phyloP scores from a whole-genome alignment of 2,329 filamentous ascomycete species.

The Monosporascus ibericus region DNA sequence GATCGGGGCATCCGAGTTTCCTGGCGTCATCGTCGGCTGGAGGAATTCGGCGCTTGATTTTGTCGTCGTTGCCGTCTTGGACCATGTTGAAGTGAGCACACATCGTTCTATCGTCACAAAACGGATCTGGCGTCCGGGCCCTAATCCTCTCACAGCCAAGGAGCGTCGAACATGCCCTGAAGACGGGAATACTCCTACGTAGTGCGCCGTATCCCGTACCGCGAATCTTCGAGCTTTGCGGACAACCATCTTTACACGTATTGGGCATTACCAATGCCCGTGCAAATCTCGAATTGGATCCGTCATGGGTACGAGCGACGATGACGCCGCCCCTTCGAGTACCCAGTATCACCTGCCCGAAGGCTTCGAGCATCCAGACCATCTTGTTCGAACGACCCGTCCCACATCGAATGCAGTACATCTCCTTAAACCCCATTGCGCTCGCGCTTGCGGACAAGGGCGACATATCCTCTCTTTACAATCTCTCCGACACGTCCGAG shows the following conservation, averaged over 20 bases:
- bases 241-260: conserved; percentile 75
- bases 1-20: conserved; percentile 61
- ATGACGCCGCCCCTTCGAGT: conserved; percentile 44
- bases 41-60: conserved; percentile 87
- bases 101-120: conserved; percentile 1
- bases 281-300: conserved; percentile 50
- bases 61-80: conserved; percentile 81
- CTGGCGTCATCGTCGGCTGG: conserved; percentile 92
- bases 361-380: conserved; percentile 72
- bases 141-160: conserved; percentile 47
- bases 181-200: conserved; percentile 75
- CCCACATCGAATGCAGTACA: conserved; percentile 89
- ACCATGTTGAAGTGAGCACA: conserved; percentile 76
- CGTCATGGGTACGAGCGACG: conserved; percentile 62
- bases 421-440: conserved; percentile 84
- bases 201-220: conserved; percentile 73
- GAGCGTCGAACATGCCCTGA: conserved; percentile 83
- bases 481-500: conserved; percentile 50
- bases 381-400: conserved; percentile 84
- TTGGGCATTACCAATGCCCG: conserved; percentile 72
- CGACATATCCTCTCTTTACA: conserved; percentile 25
- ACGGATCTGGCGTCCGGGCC: conserved; percentile 7
- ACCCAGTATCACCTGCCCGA: conserved; percentile 70
- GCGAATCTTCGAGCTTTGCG: conserved; percentile 79
- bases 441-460: conserved; percentile 75